Evolutionary conservation across 2,329 filamentous ascomycete species (phyloP).

Genomic region (Nigrospora sphaerica): DNA sequence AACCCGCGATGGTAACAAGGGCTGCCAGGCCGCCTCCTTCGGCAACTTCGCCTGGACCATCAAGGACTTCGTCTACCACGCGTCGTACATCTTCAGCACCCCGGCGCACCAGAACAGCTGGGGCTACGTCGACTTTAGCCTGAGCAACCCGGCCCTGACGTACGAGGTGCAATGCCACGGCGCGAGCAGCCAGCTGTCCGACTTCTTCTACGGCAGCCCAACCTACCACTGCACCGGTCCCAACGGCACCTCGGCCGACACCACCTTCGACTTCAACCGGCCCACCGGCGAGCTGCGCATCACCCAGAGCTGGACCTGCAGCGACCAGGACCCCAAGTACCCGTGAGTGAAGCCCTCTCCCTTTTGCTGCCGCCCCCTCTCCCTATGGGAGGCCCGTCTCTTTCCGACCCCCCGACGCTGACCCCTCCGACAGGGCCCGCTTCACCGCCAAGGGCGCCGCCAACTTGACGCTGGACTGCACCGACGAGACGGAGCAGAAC

Average conservation of each 20-base stretch:
- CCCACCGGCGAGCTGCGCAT: conserved; percentile 28
- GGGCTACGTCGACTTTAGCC: conserved; percentile 40
- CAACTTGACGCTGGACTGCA: conserved; percentile 27
- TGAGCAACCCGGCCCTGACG: conserved; percentile 36
- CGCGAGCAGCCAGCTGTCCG: conserved; percentile 30
- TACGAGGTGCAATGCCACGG: conserved; percentile 31
- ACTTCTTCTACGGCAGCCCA: conserved; percentile 43
- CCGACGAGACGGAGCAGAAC: conserved; percentile 25
- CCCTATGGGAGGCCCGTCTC: too few relatives aligned
- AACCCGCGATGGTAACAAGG: conserved; percentile 14
- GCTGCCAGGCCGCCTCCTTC: conserved; percentile 25
- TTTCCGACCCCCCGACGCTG: not conserved
- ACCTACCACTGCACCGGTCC: conserved; percentile 34
- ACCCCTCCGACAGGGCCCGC: conserved; percentile 15
- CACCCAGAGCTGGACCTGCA: conserved; percentile 44
- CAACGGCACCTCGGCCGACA: conserved; percentile 16
- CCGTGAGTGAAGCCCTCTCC: conserved; percentile 21
- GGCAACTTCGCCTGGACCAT: conserved; percentile 32
- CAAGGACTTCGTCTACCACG: conserved; percentile 38
- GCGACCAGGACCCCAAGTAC: conserved; percentile 27
- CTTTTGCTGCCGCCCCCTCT: not conserved
- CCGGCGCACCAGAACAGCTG: conserved; percentile 43
- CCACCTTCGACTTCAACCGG: conserved; percentile 35
- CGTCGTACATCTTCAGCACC: conserved; percentile 40
- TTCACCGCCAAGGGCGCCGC: conserved; percentile 24